Conservation (phyloP, 2,329 filamentous ascomycete species). For the Fusarium citri region DNA sequence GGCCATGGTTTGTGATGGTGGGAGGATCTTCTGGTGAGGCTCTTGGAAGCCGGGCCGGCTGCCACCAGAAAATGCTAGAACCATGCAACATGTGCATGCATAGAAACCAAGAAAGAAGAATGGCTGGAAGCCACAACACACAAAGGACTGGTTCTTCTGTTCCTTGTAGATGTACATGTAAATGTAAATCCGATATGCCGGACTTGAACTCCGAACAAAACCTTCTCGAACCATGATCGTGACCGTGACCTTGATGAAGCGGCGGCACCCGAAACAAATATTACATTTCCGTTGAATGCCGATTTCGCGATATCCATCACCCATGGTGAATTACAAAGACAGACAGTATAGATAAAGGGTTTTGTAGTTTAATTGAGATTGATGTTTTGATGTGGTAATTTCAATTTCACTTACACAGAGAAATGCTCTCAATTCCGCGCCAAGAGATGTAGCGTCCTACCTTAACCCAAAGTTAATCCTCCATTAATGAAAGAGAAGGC, state of each 20-base stretch:
- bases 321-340: not conserved
- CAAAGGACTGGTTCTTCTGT: not conserved
- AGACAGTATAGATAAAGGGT: not conserved
- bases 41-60: constrained; percentile 43
- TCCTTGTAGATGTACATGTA: not conserved
- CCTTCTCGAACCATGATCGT: constrained; percentile 1
- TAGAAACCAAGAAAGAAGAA: constrained; percentile 17
- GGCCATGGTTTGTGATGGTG: constrained; percentile 21
- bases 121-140: constrained; percentile 6
- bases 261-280: not conserved
- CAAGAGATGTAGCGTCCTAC: constrained; percentile 27
- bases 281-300: not conserved
- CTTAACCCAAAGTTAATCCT: constrained; percentile 34
- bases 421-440: constrained; percentile 2
- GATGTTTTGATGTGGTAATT: constrained; percentile 5
- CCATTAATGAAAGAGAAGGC: not conserved
- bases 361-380: not conserved
- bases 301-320: not conserved
- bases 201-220: not conserved
- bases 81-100: constrained; percentile 28
- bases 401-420: constrained; percentile 2
- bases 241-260: not conserved
- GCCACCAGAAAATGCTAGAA: constrained; percentile 39
- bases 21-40: constrained; percentile 33
- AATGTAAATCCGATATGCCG: not conserved